A percentile compares a stretch with the other conserved stretches of the same genome.
Evolutionary conservation across 2,329 filamentous ascomycete species (phyloP).

Genomic region (Pyrenophora graminea): DNA sequence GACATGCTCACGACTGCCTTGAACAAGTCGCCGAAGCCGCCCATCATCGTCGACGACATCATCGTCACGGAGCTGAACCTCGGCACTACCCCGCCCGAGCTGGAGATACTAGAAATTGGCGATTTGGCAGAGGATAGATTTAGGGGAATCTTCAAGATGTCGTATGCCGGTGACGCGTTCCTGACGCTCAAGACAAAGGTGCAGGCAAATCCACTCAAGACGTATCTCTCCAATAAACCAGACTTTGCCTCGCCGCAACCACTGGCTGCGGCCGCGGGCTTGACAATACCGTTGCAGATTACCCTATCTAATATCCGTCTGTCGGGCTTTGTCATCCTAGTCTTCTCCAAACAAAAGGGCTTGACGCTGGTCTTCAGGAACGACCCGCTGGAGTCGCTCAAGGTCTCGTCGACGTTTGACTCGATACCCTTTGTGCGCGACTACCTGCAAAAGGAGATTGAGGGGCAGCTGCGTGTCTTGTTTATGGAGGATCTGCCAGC

Average conservation of each 20-base stretch:
- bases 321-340: constrained; percentile 94
- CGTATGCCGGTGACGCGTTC: constrained; percentile 92
- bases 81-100: constrained; percentile 87
- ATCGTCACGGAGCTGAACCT: constrained; percentile 97
- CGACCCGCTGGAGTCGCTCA: constrained; percentile 95
- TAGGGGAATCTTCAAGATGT: constrained; percentile 99
- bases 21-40: constrained; percentile 97
- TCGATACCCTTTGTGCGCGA: constrained; percentile 98
- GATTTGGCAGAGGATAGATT: constrained; percentile 97
- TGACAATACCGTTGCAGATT: constrained; percentile 97
- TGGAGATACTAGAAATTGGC: constrained; percentile 97
- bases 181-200: constrained; percentile 94
- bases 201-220: constrained; percentile 96
- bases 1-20: constrained; percentile 92
- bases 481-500: constrained; percentile 98
- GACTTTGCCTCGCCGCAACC: constrained; percentile 91
- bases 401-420: constrained; percentile 98
- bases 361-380: constrained; percentile 96
- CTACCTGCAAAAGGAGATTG: constrained; percentile 94
- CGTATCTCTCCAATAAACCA: constrained; percentile 88
- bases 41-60: constrained; percentile 99
- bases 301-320: constrained; percentile 94
- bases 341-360: constrained; percentile 97
- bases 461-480: constrained; percentile 84
- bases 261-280: constrained; percentile 83